These are phyloP conservation scores for Cyberlindnera euphorbiae DNA, from an alignment of 805 yeast species.

Conservation along the genomic window DNA sequence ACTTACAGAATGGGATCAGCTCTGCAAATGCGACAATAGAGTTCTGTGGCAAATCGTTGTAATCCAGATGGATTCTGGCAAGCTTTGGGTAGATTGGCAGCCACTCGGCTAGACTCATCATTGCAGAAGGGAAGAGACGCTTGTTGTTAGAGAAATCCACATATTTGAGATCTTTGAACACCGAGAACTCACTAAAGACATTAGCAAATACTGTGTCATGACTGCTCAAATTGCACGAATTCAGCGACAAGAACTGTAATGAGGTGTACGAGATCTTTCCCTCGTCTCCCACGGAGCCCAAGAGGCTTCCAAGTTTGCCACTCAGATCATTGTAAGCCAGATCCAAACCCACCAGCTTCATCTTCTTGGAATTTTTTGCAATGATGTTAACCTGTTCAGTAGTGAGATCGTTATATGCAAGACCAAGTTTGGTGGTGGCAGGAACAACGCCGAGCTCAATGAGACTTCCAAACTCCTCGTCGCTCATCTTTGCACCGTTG, in stretches of 20 bases:
- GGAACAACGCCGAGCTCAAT: constrained; percentile 57
- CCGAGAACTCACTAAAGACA: constrained; percentile 45
- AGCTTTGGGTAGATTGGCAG: constrained; percentile 68
- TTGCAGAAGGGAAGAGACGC: constrained; percentile 56
- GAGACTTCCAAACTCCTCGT: constrained; percentile 52
- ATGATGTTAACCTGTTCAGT: constrained; percentile 52
- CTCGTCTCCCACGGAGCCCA: constrained; percentile 20
- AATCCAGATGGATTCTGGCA: constrained; percentile 65
- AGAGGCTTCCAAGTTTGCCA: constrained; percentile 29
- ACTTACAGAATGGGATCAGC: constrained; percentile 62
- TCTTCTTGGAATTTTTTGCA: constrained; percentile 51
- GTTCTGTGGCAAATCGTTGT: constrained; percentile 52
- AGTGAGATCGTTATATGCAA: constrained; percentile 71
- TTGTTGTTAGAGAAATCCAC: constrained; percentile 79
- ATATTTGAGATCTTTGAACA: constrained; percentile 56
- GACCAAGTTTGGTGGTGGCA: constrained; percentile 60
- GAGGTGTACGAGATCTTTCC: constrained; percentile 23
- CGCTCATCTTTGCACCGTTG: constrained; percentile 71
- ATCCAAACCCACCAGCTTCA: constrained; percentile 63
- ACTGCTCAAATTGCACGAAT: constrained; percentile 53
- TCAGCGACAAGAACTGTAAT: constrained; percentile 52
- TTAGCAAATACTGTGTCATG: constrained; percentile 27
- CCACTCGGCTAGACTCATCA: constrained; percentile 47
- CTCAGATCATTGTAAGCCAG: constrained; percentile 73
- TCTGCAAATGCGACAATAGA: constrained; percentile 64